These are phyloP conservation scores for Middelhovenomyces tepae DNA, from an alignment of 805 yeast species.

Conservation along the genomic window DNA sequence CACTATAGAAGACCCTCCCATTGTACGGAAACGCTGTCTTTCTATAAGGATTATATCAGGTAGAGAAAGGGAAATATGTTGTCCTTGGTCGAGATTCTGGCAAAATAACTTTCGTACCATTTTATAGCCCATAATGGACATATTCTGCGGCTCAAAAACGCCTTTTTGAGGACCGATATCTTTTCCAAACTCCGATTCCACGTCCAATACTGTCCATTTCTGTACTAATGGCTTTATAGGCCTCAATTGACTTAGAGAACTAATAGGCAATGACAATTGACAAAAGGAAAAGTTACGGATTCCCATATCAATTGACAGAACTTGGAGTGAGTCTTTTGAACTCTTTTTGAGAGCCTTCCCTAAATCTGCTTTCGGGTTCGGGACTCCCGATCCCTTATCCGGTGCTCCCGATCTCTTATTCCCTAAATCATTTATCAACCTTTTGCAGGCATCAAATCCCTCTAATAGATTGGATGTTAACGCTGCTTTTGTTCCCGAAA, in stretches of 20 bases:
- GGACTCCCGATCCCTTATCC: no score
- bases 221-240: conserved; percentile 7
- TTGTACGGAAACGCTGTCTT: conserved; percentile 46
- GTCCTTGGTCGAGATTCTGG: conserved; percentile 1
- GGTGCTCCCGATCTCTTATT: no score
- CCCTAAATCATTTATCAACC: no score
- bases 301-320: conserved; percentile 29
- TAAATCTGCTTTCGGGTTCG: conserved; percentile 13
- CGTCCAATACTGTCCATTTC: conserved; percentile 12
- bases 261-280: conserved; percentile 9
- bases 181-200: conserved; percentile 3
- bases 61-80: not conserved
- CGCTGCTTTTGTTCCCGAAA: conserved; percentile 15
- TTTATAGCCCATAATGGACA: conserved; percentile 18
- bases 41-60: conserved; percentile 45
- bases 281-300: conserved; percentile 26
- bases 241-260: no score
- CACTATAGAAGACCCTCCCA: conserved; percentile 37
- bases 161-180: conserved; percentile 3
- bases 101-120: conserved; percentile 11
- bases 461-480: conserved; percentile 8
- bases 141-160: conserved; percentile 20
- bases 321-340: no score
- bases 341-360: no score
- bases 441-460: not conserved